Evolutionary conservation across 1,284 basidiomycete species (phyloP).

Genomic region (Pseudozyma thailandica): DNA sequence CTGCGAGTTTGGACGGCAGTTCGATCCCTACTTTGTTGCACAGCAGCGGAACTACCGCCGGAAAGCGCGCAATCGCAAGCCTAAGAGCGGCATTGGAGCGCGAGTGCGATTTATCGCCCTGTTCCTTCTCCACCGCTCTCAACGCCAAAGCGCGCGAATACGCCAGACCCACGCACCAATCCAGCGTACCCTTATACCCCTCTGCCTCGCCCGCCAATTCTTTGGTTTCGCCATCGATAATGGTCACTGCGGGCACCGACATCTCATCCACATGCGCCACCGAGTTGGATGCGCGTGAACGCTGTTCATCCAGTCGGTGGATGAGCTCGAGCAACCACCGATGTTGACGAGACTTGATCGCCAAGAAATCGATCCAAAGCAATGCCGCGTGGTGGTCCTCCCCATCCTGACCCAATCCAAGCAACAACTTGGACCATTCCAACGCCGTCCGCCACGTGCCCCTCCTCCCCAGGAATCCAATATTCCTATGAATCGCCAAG

Average conservation of each 20-base stretch:
- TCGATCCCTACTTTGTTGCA: conserved; percentile 56
- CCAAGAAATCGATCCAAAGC: conserved; percentile 67
- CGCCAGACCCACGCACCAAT: conserved; percentile 61
- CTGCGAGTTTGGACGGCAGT: conserved; percentile 36
- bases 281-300: conserved; percentile 6
- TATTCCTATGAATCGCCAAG: conserved; percentile 62
- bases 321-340: conserved; percentile 61
- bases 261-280: conserved; percentile 32
- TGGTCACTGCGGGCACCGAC: conserved; percentile 40
- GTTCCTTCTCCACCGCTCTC: conserved; percentile 54
- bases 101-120: conserved; percentile 38
- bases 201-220: conserved; percentile 32
- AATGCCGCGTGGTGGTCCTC: conserved; percentile 64
- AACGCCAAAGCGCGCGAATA: conserved; percentile 60
- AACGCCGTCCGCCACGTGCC: conserved; percentile 67
- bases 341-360: conserved; percentile 60
- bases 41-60: conserved; percentile 52
- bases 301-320: conserved; percentile 48
- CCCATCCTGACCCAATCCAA: conserved; percentile 53
- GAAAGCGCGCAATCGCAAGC: conserved; percentile 59
- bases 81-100: conserved; percentile 50
- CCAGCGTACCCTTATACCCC: conserved; percentile 47
- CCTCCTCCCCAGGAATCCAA: conserved; percentile 59
- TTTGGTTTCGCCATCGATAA: conserved; percentile 48
- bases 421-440: conserved; percentile 64